phyloP scores from a whole-genome alignment of 305 asterid genomes.

The Withania somnifera region DNA sequence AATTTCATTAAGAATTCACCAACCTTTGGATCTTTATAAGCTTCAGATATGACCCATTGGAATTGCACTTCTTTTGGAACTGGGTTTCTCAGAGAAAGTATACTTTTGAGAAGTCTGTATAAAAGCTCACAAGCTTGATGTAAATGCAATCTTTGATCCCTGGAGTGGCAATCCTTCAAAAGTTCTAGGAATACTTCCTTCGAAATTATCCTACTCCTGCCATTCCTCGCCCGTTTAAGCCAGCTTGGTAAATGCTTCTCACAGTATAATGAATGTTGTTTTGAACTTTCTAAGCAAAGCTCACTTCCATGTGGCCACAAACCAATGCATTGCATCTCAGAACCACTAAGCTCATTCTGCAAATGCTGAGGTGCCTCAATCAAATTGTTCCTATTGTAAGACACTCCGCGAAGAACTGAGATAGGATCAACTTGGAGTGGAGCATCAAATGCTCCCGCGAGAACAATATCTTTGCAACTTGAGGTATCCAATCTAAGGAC shows the following conservation, averaged over 20 bases:
- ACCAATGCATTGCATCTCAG: conserved; percentile 58
- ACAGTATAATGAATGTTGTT: conserved; percentile 73
- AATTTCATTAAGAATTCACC: conserved; percentile 55
- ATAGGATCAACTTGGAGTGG: conserved; percentile 34
- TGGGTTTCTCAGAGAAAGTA: conserved; percentile 74
- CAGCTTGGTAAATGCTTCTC: conserved; percentile 94
- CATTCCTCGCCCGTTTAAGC: conserved; percentile 99
- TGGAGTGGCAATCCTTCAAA: conserved; percentile 48
- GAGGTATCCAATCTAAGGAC: conserved; percentile 17
- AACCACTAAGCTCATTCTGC: conserved; percentile 23
- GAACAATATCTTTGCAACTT: conserved; percentile 28
- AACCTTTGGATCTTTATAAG: conserved; percentile 58
- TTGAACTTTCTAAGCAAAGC: conserved; percentile 60
- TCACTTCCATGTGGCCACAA: conserved; percentile 41
- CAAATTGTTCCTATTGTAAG: conserved; percentile 22
- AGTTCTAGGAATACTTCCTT: conserved; percentile 89
- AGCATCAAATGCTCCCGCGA: conserved; percentile 27
- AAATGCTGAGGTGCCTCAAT: conserved; percentile 29
- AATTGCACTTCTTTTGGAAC: conserved; percentile 88
- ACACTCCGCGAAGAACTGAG: conserved; percentile 29
- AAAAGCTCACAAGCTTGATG: conserved; percentile 96
- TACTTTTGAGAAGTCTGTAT: conserved; percentile 77
- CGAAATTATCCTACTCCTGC: conserved; percentile 84
- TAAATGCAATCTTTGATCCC: conserved; percentile 67
- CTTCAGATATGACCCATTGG: conserved; percentile 93